Conservation (phyloP, 352 stramenopile genomes). For the Plasmopara muralis region DNA sequence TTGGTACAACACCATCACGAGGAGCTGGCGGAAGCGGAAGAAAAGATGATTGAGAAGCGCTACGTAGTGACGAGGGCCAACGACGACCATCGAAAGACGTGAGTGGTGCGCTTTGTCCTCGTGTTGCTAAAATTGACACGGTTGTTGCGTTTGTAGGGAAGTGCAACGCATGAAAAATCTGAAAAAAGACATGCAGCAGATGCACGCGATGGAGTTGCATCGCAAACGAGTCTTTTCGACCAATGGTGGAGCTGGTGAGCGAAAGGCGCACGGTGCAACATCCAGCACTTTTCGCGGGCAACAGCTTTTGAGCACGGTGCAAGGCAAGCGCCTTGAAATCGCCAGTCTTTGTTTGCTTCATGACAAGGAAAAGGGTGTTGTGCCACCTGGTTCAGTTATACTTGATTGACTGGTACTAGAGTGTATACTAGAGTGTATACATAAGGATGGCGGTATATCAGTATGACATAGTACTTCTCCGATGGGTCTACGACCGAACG, state of each 20-base stretch:
- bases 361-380: slow-evolving; percentile 39
- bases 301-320: slow-evolving; percentile 61
- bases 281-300: slow-evolving; percentile 60
- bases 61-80: slow-evolving; percentile 55
- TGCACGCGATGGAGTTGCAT: slow-evolving; percentile 53
- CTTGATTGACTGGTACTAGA: too few relatives aligned
- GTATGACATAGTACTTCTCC: too few relatives aligned
- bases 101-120: slow-evolving; percentile 1
- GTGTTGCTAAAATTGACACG: too few relatives aligned
- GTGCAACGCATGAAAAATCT: slow-evolving; percentile 66
- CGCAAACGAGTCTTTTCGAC: slow-evolving; percentile 61
- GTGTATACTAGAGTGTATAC: too few relatives aligned
- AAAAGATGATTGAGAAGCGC: slow-evolving; percentile 67
- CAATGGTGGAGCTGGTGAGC: slow-evolving; percentile 27
- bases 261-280: slow-evolving; percentile 37
- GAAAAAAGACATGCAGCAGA: slow-evolving; percentile 52
- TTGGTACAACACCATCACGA: slow-evolving; percentile 48
- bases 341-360: slow-evolving; percentile 60
- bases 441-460: too few relatives aligned
- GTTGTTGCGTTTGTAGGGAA: slow-evolving; percentile 28
- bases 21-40: slow-evolving; percentile 49
- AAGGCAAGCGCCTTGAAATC: slow-evolving; percentile 68
- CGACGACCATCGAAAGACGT: slow-evolving; percentile 59
- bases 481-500: too few relatives aligned
- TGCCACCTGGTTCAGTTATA: slow-evolving; percentile 42